Base-by-base conservation (phyloP, 176 grass and related monocot genomes). In the Lolium multiflorum region DNA sequence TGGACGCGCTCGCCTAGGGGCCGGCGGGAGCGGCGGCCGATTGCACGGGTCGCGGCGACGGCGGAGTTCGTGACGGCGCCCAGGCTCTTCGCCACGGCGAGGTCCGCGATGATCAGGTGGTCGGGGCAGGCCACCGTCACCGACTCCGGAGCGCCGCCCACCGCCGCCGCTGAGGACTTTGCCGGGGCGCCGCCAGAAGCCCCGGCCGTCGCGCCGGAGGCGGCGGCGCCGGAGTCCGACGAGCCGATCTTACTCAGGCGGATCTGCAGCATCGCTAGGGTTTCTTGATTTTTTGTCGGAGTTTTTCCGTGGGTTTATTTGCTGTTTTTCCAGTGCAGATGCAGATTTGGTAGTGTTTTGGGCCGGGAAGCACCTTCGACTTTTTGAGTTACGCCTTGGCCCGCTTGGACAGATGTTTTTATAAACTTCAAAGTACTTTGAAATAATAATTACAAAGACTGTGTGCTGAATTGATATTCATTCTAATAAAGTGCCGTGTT, bases 1-100 rank as follows among this genome's bases (percentile, higher is more conserved):
- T 97, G 94, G 72, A 97, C 94, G 63, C 92, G 89, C 83, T 97
- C 92, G 11, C 94, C 94, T n/a, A 97, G 88, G 3, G 87, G 92
- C 1, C 94, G 90, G 31, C 94, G 90, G 13, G 94, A 97, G 83
- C 92, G 92, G 3, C 88, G 90, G n/a, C 94, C 94, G 76, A 97
- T 90, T 35, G 88, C 66, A 5, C 94, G 92, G 21, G 90, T 51
- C 5, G 88, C 85, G 10, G 92, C 79, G 48, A 72, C 75, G 75
- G 94, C 92, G 22, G 89, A 96, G 84, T 82, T 87, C 4, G 92
- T 94, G 39, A 97, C 85, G 71, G 89, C 85, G 75, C 92, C 94
- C 49, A 97, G 69, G 80, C 94, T 94, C 94, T 94, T 97, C 7
- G 92, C 92, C 55, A 97, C 94, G 57, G 94, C 85, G 43, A 97